Evolutionary conservation across 805 yeast species (phyloP), one percentile per base, ranked within the genome.

Genomic region (Candida pseudoglaebosa): DNA sequence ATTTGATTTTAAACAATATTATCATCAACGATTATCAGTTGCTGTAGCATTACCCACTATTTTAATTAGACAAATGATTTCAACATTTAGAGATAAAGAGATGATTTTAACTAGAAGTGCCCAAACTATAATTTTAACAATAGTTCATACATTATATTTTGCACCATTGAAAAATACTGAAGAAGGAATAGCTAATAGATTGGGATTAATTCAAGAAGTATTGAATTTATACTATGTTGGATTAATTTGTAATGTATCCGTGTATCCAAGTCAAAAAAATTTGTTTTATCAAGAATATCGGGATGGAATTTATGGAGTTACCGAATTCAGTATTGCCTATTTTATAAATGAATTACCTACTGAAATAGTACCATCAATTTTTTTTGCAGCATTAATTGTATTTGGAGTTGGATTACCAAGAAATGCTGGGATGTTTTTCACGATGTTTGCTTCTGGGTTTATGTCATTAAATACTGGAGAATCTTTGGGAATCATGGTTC

Each of bases 401-500:
- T 69, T 87, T 49, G 89, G 74, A 1, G 69, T 83, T 43, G 95
- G 95, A 0, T 57, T 88, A 24, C 90, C 89, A 14, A 61, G 87
- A 34, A 78, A 79, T 1, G 74, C 80, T 0, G 76, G 67, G 1
- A 75, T 83, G 68, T 88, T 75, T 51, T 87, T 89, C 49, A 71
- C 81, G 0, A 65, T 81, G 48, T 71, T 78, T 15, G 77, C 78
- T 46, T 68, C 77, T 19, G 48, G 79, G 0, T 63, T 78, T 40
- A 62, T 74, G 18, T 71, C 79, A 17, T 73, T 81, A 13, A 78
- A 80, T 45, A 80, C 89, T 43, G 96, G 96, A 24, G 96, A 88
- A 56, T 81, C 91, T 5, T 65, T 88, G 22, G 96, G 96, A 0
- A 84, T 88, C 5, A 71, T 84, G 36, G 83, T 88, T 41, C 86